These are phyloP conservation scores for Inonotus hispidus DNA, from an alignment of 1,284 basidiomycete genomes.

Conservation along the genomic window DNA sequence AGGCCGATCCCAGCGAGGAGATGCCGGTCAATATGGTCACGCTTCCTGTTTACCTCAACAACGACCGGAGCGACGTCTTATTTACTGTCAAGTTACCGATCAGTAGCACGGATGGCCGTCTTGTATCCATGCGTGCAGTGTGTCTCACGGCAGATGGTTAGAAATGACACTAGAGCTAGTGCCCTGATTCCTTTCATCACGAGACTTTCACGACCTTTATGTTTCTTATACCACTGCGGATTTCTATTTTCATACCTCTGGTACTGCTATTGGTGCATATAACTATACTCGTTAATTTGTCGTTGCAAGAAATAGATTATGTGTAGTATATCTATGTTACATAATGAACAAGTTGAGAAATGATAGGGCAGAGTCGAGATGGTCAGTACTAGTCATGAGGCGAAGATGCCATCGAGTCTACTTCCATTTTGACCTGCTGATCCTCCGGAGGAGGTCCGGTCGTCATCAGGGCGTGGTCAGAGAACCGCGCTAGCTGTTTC, in stretches of 20 bases:
- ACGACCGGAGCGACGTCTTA: conserved; percentile 83
- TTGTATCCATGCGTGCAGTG: conserved; percentile 76
- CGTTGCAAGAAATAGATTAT: conserved; percentile 7
- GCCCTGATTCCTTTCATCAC: neutral
- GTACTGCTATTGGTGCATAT: neutral
- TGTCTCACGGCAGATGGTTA: conserved; percentile 74
- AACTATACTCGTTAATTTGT: neutral
- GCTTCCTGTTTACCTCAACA: conserved; percentile 89
- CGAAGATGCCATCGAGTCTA: conserved; percentile 54
- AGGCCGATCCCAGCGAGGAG: conserved; percentile 42
- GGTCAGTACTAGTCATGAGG: conserved; percentile 13
- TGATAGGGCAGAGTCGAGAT: neutral
- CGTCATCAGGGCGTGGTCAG: conserved; percentile 27
- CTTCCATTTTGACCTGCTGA: conserved; percentile 35
- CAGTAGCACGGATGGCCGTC: conserved; percentile 52
- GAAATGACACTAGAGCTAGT: neutral
- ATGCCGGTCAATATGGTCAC: conserved; percentile 47
- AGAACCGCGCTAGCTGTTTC: conserved; percentile 39
- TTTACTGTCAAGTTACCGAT: conserved; percentile 83
- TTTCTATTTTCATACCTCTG: conserved; percentile 4
- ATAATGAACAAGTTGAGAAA: no score
- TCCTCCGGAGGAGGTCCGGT: conserved; percentile 17
- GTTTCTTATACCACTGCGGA: conserved; percentile 3
- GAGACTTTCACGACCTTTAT: neutral
- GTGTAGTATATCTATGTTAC: neutral